Evolutionary conservation across 1,139 yeast genomes (phyloP), one percentile per base, ranked within the genome.

Genomic region (Debaryomyces robertsiae): DNA sequence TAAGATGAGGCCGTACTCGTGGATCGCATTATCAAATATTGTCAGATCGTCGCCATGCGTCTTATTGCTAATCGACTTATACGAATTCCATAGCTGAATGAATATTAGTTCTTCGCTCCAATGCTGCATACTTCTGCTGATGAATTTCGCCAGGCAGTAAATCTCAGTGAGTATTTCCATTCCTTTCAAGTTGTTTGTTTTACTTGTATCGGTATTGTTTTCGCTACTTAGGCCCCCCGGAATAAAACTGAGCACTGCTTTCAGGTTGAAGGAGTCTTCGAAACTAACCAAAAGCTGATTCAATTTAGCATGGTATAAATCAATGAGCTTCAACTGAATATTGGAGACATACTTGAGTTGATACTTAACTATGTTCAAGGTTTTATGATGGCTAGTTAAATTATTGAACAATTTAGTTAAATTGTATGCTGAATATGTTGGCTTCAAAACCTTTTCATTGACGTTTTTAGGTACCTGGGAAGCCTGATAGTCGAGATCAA

Each of bases 21-120:
- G 55, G 16, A 77, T 60, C 1, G 79, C 69, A 3, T 74, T 65
- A 36, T 77, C 84, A 52, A 85, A 85, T 27, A 85, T 69, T 1
- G 86, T 74, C 31, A 65, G 65, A 29, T 57, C 63, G 16, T 46
- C 40, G 15, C 51, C 46, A 27, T 52, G 54, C 40, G 36, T 42
- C 5, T 43, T 48, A 2, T 57, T 43, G 18, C 62, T 47, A 2
- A 60, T 50, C 9, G 52, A 61, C 33, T 69, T 69, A 65, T 64
- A 75, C 3, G 69, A 61, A 27, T 65, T 58, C 78, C 86, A 82
- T 31, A 86, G 63, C 52, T 82, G 86, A 13, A 84, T 65, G 54
- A 83, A 86, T 9, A 82, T 70, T 33, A 82, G 60, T 36, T 82
- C 83, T 40, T 81, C 79, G 29, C 82, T 78, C 91, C 93, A 84